Base-by-base conservation (phyloP, 495 filamentous ascomycete genomes). In the Neurospora sp. region DNA sequence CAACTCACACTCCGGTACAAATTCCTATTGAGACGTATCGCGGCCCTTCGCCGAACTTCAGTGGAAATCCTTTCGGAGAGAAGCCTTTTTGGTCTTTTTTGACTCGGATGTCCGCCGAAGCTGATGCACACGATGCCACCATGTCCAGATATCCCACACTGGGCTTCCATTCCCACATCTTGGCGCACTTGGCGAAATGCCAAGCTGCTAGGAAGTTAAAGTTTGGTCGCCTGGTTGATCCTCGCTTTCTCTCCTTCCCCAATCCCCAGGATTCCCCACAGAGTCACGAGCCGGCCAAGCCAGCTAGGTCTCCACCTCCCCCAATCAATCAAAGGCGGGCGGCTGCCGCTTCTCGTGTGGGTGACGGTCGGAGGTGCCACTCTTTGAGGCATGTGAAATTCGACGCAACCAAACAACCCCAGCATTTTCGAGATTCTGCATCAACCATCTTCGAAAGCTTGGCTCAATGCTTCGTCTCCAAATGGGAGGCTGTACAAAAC, bases 191-290 rank as follows among this genome's bases (percentile, higher is more conserved):
- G 41, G 39, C 69, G 16, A 65, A 38, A n/a, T 68, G 44, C 70
- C 70, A 71, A 65, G 53, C 14, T 65, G 53, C 53, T 35, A 65
- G 1, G 53, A 53, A 53, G 42, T 46, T n/a, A 46, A 53, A 22
- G 20, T 59, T 27, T 37, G 53, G 22, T 65, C 27, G 31, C 27
- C 31, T 65, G 53, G 53, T 65, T 65, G 22, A 65, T 65, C 53
- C 53, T 65, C 53, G 53, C 53, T 61, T 42, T 53, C 31, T 22
- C n/a, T 38, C n/a, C 42, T 68, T 42, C 12, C 31, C 65, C 71
- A 39, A 69, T 9, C 65, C 46, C 53, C 68, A 61, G 69, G 68
- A 16, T 73, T 77, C 74, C 76, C 76, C 74, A 77, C 69, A 71
- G 69, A 65, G 72, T 75, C 75, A 77, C 70, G 71, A 73, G 75